These are phyloP conservation scores for Cercospora citrullina DNA, from an alignment of 2,329 filamentous ascomycete species.

Conservation along the genomic window DNA sequence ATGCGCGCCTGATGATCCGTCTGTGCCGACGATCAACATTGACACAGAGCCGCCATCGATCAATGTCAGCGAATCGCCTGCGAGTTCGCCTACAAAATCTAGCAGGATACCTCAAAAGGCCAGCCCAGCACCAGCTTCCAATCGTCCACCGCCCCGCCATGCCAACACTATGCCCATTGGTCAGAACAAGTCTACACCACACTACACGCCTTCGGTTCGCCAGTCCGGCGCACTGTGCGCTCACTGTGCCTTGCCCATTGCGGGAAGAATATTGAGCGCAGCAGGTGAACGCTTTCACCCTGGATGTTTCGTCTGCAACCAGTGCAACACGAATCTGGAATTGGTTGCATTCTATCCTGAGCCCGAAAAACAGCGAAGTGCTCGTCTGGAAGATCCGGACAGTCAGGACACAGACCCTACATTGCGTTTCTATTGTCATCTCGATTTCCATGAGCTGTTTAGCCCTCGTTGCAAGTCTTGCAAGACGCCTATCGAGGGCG, in stretches of 20 bases:
- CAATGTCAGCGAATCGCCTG: slow-evolving; percentile 12
- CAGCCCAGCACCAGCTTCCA: slow-evolving; percentile 38
- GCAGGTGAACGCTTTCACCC: slow-evolving; percentile 85
- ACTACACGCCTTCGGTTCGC: slow-evolving; percentile 49
- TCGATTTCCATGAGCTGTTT: slow-evolving; percentile 97
- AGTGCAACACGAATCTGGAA: slow-evolving; percentile 84
- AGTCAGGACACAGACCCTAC: slow-evolving; percentile 65
- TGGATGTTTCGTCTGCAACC: slow-evolving; percentile 85
- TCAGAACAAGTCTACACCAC: slow-evolving; percentile 41
- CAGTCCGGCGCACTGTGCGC: slow-evolving; percentile 73
- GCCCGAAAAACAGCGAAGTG: slow-evolving; percentile 68
- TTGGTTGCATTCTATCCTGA: slow-evolving; percentile 96
- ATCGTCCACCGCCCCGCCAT: slow-evolving; percentile 40
- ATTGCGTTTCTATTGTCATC: slow-evolving; percentile 89
- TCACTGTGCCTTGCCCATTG: slow-evolving; percentile 79
- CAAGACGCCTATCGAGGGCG: slow-evolving; percentile 92
- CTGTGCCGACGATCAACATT: slow-evolving; percentile 34
- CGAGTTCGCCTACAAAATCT: slow-evolving; percentile 3
- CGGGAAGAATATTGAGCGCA: slow-evolving; percentile 85
- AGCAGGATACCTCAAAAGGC: slow-evolving; percentile 7
- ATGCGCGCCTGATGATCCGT: slow-evolving; percentile 50
- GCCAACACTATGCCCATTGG: slow-evolving; percentile 37
- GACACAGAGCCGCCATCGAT: slow-evolving; percentile 32
- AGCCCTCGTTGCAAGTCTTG: slow-evolving; percentile 93
- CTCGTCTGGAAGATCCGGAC: slow-evolving; percentile 51